Evolutionary conservation across 2,329 filamentous ascomycete species (phyloP), one percentile per base, ranked within the genome.

Genomic region (Monosporascus ibericus): DNA sequence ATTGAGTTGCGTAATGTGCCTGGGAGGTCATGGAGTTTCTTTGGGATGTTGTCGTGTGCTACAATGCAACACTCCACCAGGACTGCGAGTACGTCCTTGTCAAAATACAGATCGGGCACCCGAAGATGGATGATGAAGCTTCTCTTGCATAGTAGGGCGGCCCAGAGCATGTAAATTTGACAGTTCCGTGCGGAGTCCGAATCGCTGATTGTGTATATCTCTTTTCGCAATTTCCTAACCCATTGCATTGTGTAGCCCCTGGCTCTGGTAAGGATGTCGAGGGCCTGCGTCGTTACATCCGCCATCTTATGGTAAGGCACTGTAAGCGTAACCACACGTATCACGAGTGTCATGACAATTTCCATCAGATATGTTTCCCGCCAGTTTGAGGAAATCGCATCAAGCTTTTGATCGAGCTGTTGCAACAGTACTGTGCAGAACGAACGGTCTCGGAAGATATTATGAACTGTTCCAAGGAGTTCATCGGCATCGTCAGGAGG

Each of bases 361-460:
- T 81, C 76, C 81, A 88, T 86, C 15, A 74, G 72, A 49, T 79
- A 65, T 0, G 68, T 70, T 55, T 88, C 84, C 0, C 82, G 73
- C 78, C 82, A 86, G 44, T 82, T 87, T 0, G 71, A 67, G 0
- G 67, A 63, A 11, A 87, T 75, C 0, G 62, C 60, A 0, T 71
- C 62, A 0, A 87, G 51, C 5, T 69, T 67, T 2, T 39, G 48
- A 49, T 65, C 56, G 0, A 87, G 60, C 46, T 83, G 76, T 0
- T 47, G 38, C 6, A 76, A 44, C 0, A 88, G 63, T 6, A 66
- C 69, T 0, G 55, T 14, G 39, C 80, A 81, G 54, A 87, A 86
- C 0, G 44, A 7, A 0, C 55, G 3, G n/a, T 86, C 77, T 1
- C 54, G 55, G 38, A 87, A 79, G 0, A 78, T 58, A 0, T 52